Evolutionary conservation across 441 rosid species (phyloP), one percentile per base, ranked within the genome.

Genomic region (Theobroma grandiflorum): DNA sequence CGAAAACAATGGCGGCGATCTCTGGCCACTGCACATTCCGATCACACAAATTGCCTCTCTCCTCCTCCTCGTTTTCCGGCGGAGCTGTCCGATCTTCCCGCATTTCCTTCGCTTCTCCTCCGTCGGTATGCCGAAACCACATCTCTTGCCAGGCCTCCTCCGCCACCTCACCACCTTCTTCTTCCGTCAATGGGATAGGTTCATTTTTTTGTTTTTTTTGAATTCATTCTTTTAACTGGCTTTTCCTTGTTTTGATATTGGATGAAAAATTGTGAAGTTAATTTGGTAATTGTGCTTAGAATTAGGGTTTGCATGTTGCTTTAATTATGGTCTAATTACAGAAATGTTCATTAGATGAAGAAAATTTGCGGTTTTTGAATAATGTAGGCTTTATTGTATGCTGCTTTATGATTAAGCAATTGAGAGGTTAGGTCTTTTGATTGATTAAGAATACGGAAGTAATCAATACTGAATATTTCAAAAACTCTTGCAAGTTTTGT

Each of bases 71-170:
- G 76, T 83, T 87, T 75, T 76, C 85, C 75, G 88, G 87, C 52
- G 76, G 74, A 49, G 38, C 78, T 65, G 79, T 79, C 74, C 82
- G 73, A 53, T 85, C 84, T 77, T 81, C 91, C 74, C 33, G 63
- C 55, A 77, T 80, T 6, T 85, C 93, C 57, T 70, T 84, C 72
- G 15, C 84, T 74, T 73, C 91, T 66, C 89, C 84, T 67, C 49
- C 77, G n/a, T 22, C 84, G 5, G 72, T 81, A 75, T 82, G 91
- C 31, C 88, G 86, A 57, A 81, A 81, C 80, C 64, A n/a, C 11
- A 82, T 92, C 82, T 85, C 97, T 43, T 94, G 95, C 86, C 96
- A 85, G 84, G 78, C 90, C 50, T 90, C 97, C 70, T 86, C 94
- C 63, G 86, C 91, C 70, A 63, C 93, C 42, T 87, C 96, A 16